These are phyloP conservation scores for Aspergillus glaucus DNA, from an alignment of 2,329 filamentous ascomycete species.

Conservation along the genomic window DNA sequence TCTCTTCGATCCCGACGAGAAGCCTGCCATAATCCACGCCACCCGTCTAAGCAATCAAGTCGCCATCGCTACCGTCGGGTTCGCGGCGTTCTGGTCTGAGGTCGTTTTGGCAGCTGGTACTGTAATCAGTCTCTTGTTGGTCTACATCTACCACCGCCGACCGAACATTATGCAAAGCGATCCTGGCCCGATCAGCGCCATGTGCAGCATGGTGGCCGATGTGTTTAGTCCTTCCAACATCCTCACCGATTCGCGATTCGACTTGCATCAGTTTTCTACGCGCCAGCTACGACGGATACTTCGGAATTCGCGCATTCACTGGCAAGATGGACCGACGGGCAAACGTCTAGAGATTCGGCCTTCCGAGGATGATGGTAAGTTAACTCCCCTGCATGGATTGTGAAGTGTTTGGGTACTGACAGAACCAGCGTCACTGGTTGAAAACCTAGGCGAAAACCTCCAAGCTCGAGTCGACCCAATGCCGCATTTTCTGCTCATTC, in stretches of 20 bases:
- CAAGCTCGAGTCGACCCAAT: conserved; percentile 22
- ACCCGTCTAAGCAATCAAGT: conserved; percentile 19
- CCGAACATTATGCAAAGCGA: conserved; percentile 27
- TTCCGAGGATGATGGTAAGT: conserved; percentile 17
- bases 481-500: conserved; percentile 29
- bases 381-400: neutral
- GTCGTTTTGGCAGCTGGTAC: conserved; percentile 20
- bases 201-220: conserved; percentile 30
- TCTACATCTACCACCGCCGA: conserved; percentile 23
- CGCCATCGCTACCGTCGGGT: conserved; percentile 22
- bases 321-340: conserved; percentile 21
- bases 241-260: conserved; percentile 18
- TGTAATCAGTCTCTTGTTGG: conserved; percentile 18
- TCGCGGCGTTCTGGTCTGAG: conserved; percentile 25
- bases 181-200: conserved; percentile 28
- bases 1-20: conserved; percentile 23
- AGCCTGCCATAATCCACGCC: conserved; percentile 15
- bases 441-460: conserved; percentile 15
- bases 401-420: conserved; percentile 1
- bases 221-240: conserved; percentile 24
- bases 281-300: conserved; percentile 25
- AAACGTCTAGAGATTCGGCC: conserved; percentile 24
- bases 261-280: conserved; percentile 29
- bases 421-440: conserved; percentile 16
- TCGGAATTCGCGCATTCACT: conserved; percentile 22